Evolutionary conservation across 257 asterid species (phyloP).

Genomic region (Plantago ovata): DNA sequence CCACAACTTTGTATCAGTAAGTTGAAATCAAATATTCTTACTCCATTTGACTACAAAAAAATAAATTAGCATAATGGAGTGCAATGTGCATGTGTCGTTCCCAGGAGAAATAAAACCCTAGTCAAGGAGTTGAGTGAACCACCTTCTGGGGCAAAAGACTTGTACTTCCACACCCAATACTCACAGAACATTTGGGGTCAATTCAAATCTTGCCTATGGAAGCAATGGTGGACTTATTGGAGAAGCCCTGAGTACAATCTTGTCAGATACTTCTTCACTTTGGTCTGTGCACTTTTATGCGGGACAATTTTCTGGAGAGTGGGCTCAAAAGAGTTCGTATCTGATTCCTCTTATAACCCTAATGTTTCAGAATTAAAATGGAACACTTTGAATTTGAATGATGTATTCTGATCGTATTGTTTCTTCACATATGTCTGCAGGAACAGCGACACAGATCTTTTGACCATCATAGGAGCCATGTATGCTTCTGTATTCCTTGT

Average conservation of each 20-base stretch:
- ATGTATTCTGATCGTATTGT: conserved; percentile 13
- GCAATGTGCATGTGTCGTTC: neutral
- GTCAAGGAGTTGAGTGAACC: conserved; percentile 60
- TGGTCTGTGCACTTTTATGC: conserved; percentile 62
- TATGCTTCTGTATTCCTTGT: conserved; percentile 62
- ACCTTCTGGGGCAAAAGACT: conserved; percentile 54
- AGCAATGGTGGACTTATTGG: conserved; percentile 89
- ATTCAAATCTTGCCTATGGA: conserved; percentile 65
- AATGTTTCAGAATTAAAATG: neutral
- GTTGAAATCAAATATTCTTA: conserved; percentile 11
- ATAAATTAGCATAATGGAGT: neutral
- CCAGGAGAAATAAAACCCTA: conserved; percentile 57
- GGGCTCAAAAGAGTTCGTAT: conserved; percentile 51
- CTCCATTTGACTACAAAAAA: neutral
- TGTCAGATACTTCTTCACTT: conserved; percentile 65
- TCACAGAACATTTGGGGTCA: conserved; percentile 60
- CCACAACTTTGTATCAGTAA: conserved; percentile 54
- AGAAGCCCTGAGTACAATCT: conserved; percentile 90
- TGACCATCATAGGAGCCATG: conserved; percentile 75
- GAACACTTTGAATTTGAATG: neutral
- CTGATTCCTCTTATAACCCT: neutral
- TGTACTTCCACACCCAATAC: conserved; percentile 55
- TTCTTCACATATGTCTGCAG: conserved; percentile 28
- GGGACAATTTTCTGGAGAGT: conserved; percentile 79
- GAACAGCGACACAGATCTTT: conserved; percentile 44